Evolutionary conservation across 2,329 filamentous ascomycete genomes (phyloP), one percentile per base, ranked within the genome.

Genomic region (Pezicula rhizophila): DNA sequence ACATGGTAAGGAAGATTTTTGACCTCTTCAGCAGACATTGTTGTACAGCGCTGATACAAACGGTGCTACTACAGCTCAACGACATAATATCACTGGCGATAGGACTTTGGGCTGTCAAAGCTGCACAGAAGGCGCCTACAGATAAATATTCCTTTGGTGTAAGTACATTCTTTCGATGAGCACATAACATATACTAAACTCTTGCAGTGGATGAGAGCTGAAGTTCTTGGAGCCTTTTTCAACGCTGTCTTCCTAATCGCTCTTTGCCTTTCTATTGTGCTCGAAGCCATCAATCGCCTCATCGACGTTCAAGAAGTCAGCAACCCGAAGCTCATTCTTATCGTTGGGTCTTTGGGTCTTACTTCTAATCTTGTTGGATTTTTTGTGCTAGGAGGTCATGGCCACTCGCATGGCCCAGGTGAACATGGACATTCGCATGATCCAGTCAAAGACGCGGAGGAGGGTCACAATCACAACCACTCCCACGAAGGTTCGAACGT

Each of bases 201-300:
- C 15, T 18, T 33, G 8, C 60, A 92, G 87, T 99, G 91, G 88
- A 86, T 97, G 74, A 89, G 93, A 59, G 93, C 93, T 33, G 93
- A 99, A 74, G 97, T 95, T 10, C 78, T 99, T 5, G 93, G 93
- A 63, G 93, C 93, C 42, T 84, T 97, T 60, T 89, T 97, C 70
- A 99, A 99, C 63, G 93, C 93, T 57, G 92, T 97, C 41, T 99
- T 99, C 73, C 77, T 99, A 40, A 93, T 99, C 63, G 93, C 93
- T 7, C 80, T 99, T 8, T 99, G 93, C 71, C 77, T 99, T 49
- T 95, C 92, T 45, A 99, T 99, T 68, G 87, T 97, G 63, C 83
- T 99, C 60, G 93, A 99, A 69, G 93, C 93, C 14, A 79, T 96
- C 52, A 89, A 91, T 61, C 86, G 93, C 63, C 87, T 99, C 59